Percentiles rank a stretch among this genome's conserved stretches.
Evolutionary conservation across 2,329 filamentous ascomycete genomes (phyloP).

Genomic region (Alternaria gaisen): DNA sequence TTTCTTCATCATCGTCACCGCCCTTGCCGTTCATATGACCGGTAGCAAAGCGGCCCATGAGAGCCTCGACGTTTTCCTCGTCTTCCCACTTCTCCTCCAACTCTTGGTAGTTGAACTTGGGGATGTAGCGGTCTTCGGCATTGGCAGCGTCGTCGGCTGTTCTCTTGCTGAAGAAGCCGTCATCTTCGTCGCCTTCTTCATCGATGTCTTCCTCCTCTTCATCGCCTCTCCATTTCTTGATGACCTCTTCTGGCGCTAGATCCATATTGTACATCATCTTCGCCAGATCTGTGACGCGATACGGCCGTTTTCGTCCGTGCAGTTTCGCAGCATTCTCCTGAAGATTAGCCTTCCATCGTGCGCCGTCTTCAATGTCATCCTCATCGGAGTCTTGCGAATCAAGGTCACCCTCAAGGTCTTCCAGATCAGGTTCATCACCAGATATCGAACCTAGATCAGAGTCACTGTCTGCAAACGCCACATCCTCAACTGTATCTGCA

Average conservation of each 20-base stretch:
- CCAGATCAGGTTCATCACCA: slow-evolving; percentile 56
- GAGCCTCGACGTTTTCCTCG: slow-evolving; percentile 75
- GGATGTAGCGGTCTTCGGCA: slow-evolving; percentile 80
- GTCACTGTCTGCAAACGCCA: slow-evolving; percentile 95
- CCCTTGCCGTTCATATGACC: slow-evolving; percentile 64
- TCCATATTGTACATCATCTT: slow-evolving; percentile 88
- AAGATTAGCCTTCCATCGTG: slow-evolving; percentile 90
- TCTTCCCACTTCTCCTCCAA: slow-evolving; percentile 87
- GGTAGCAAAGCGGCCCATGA: slow-evolving; percentile 80
- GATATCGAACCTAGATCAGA: slow-evolving; percentile 94
- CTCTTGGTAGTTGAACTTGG: slow-evolving; percentile 79
- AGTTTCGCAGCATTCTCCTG: slow-evolving; percentile 75
- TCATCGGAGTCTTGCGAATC: slow-evolving; percentile 64
- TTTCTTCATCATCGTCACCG: slow-evolving; percentile 51
- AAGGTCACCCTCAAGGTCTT: slow-evolving; percentile 55
- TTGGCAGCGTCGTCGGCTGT: slow-evolving; percentile 58
- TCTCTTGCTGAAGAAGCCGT: slow-evolving; percentile 69
- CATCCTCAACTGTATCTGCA: slow-evolving; percentile 64
- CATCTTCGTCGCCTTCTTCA: slow-evolving; percentile 69
- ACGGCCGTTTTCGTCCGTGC: slow-evolving; percentile 75
- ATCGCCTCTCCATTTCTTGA: slow-evolving; percentile 82
- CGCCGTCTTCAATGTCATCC: slow-evolving; percentile 74
- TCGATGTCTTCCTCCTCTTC: slow-evolving; percentile 61
- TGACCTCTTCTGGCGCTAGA: slow-evolving; percentile 76
- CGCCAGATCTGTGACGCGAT: slow-evolving; percentile 82